These are phyloP conservation scores for Zygosaccharomyces pseudobailii DNA, from an alignment of 1,139 yeast species.

Conservation along the genomic window DNA sequence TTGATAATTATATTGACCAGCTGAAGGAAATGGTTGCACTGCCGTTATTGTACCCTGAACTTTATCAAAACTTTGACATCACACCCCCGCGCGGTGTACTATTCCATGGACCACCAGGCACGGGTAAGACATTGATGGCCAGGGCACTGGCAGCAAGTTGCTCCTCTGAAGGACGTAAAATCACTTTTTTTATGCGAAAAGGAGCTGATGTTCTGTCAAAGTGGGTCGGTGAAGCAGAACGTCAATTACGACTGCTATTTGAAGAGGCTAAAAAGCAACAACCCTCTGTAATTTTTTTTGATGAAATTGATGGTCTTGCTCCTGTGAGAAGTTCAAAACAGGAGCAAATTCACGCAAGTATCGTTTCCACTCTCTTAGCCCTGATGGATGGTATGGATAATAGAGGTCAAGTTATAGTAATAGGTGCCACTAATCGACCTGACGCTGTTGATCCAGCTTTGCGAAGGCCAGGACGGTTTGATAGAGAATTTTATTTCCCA, in stretches of 20 bases:
- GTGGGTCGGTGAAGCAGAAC: conserved; percentile 99
- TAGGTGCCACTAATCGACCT: conserved; percentile 97
- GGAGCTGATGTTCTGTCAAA: conserved; percentile 97
- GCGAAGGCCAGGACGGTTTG: conserved; percentile 96
- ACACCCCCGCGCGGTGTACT: conserved; percentile 98
- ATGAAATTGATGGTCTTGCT: conserved; percentile 96
- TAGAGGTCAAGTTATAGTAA: conserved; percentile 92
- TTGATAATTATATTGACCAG: conserved; percentile 84
- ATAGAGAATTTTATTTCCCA: conserved; percentile 93
- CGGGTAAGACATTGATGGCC: conserved; percentile 98
- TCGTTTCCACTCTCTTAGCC: conserved; percentile 89
- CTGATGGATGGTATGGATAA: conserved; percentile 99
- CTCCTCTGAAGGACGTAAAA: conserved; percentile 73
- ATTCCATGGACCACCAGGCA: conserved; percentile 99
- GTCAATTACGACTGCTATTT: conserved; percentile 81
- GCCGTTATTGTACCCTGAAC: conserved; percentile 89
- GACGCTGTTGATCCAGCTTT: conserved; percentile 97
- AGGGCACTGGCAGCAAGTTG: conserved; percentile 95
- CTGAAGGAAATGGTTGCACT: conserved; percentile 95
- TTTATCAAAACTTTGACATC: conserved; percentile 82
- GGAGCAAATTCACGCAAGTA: conserved; percentile 96
- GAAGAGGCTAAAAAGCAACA: conserved; percentile 97
- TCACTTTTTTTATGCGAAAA: conserved; percentile 95
- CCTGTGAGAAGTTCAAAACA: conserved; percentile 96
- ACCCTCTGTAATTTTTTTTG: conserved; percentile 92